Evolutionary conservation across 2,329 filamentous ascomycete species (phyloP).

Genomic region (Sclerotinia spermophila): DNA sequence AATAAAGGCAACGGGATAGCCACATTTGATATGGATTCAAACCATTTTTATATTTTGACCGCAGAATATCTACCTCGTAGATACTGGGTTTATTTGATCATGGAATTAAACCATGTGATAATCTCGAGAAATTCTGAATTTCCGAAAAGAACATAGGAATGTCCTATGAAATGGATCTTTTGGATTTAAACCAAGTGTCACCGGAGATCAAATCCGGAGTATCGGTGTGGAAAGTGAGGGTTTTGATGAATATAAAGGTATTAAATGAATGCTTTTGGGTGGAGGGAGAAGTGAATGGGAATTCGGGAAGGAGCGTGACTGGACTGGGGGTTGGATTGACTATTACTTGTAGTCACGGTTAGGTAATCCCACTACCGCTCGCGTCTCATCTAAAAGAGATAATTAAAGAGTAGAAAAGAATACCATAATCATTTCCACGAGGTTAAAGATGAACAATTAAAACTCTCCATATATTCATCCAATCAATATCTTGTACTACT

Average conservation of each 20-base stretch:
- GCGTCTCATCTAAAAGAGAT: neutral
- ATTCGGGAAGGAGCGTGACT: neutral
- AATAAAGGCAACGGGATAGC: neutral
- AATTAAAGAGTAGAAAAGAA: neutral
- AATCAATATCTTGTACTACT: too few relatives aligned
- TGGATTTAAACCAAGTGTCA: neutral
- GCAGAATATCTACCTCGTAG: neutral
- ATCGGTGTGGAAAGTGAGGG: neutral
- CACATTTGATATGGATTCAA: neutral
- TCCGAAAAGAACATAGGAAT: neutral
- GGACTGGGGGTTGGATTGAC: neutral
- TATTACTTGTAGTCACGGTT: neutral
- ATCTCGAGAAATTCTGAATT: neutral
- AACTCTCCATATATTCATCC: too few relatives aligned
- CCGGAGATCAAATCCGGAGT: neutral
- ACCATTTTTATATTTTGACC: too few relatives aligned
- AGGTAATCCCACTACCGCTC: neutral
- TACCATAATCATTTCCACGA: neutral
- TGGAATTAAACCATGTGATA: neutral
- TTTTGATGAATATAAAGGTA: too few relatives aligned
- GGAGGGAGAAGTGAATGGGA: neutral
- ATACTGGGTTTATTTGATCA: neutral
- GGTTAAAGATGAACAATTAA: neutral
- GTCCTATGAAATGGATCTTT: neutral
- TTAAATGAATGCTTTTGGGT: fast-evolving